Evolutionary conservation across 2,329 filamentous ascomycete species (phyloP), one percentile per base, ranked within the genome.

Genomic region (Cercospora sp.): DNA sequence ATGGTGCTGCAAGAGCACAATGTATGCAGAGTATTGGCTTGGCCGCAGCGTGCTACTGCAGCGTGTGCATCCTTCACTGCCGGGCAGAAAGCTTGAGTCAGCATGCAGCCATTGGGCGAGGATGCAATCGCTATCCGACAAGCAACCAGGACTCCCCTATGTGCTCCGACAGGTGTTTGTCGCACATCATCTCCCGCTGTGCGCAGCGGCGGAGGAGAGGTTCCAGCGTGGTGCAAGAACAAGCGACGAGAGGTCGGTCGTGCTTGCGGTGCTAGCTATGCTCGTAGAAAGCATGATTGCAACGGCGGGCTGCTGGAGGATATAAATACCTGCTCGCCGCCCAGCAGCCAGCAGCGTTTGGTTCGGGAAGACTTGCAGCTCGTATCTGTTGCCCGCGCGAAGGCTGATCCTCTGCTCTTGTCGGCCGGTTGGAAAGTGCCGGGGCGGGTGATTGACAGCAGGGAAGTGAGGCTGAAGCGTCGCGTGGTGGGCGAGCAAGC

Each of bases 401-500:
- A 20, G 55, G 55, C 55, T 33, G 55, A 31, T 36, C 31, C 16
- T 31, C 55, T 64, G 51, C 51, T 55, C 53, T 30, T 2, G 7
- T 16, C 42, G 31, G 10, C 30, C 26, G 62, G 59, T 23, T 23
- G 10, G 39, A 28, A 30, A 26, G 18, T 59, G 51, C 33, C 31
- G 51, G 20, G 18, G 33, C 33, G 30, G 51, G 51, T 58, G 48
- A 64, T 64, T 59, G 53, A 48, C 62, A 31, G 62, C 62, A 59
- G 62, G 62, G 62, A 58, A 59, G 62, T 20, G 51, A 60, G 60
- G 61, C 61, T 53, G 61, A 33, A 63, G 28, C 6, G 51, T 39
- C 51, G 62, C 62, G 60, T 62, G 60, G 62, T 30, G 30, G n/a
- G 45, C 51, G 10, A 39, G 30, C n/a, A 20, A 45, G 31, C 60